These are phyloP conservation scores for Neonothopanus nambi DNA, from an alignment of 1,284 basidiomycete genomes.

Conservation along the genomic window DNA sequence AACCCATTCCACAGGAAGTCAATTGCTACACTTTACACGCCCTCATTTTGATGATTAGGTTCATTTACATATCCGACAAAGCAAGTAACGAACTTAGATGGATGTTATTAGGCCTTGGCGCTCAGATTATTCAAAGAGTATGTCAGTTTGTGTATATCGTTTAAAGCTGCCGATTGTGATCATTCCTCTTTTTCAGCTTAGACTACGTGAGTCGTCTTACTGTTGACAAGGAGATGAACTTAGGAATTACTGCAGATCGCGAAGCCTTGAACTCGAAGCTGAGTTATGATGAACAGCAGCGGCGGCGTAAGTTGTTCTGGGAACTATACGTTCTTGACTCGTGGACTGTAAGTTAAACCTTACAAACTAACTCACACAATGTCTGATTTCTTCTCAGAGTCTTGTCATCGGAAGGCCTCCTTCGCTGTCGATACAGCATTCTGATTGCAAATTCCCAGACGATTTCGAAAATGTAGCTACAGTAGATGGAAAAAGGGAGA, in stretches of 20 bases:
- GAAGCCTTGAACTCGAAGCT: constrained; percentile 54
- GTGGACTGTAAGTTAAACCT: constrained; percentile 42
- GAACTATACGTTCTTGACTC: constrained; percentile 52
- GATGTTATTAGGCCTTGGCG: constrained; percentile 46
- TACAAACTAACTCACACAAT: neutral
- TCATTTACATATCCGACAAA: constrained; percentile 44
- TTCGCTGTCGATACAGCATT: constrained; percentile 42
- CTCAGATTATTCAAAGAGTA: constrained; percentile 45
- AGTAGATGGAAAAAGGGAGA: constrained; percentile 34
- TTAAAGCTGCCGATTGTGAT: neutral
- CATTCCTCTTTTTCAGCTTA: constrained; percentile 36
- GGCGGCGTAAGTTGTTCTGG: constrained; percentile 54
- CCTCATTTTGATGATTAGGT: constrained; percentile 46
- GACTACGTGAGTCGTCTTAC: constrained; percentile 43
- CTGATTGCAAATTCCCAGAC: constrained; percentile 53
- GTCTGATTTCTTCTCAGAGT: constrained; percentile 31
- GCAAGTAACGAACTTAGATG: constrained; percentile 46
- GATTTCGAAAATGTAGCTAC: constrained; percentile 35
- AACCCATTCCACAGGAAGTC: constrained; percentile 43
- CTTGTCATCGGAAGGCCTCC: constrained; percentile 50
- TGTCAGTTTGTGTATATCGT: constrained; percentile 23
- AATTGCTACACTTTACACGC: constrained; percentile 49
- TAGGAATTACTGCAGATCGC: constrained; percentile 38
- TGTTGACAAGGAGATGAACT: neutral
- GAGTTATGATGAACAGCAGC: constrained; percentile 47